These are phyloP conservation scores for Mycena sanguinolenta DNA, from an alignment of 768 basidiomycete species.

Conservation along the genomic window DNA sequence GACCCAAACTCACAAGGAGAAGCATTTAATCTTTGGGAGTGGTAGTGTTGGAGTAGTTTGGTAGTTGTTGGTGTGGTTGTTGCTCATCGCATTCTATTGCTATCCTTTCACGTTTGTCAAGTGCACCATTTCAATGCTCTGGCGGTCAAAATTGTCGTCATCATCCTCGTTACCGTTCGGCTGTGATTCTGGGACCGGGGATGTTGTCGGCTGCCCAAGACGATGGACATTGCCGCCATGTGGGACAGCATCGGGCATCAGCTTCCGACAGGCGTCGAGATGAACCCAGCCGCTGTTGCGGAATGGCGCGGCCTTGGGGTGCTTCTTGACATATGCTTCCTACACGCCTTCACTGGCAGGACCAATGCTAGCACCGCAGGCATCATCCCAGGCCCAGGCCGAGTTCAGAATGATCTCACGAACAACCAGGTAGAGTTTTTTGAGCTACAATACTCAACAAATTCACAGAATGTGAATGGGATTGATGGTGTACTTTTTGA, in stretches of 20 bases:
- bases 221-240: no score
- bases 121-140: not conserved
- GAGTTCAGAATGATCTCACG: not conserved
- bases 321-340: slow-evolving; percentile 6
- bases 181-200: no score
- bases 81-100: no score
- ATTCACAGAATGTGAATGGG: not conserved
- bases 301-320: slow-evolving; percentile 40
- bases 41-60: no score
- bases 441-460: not conserved
- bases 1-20: no score
- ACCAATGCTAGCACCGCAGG: slow-evolving; percentile 33
- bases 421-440: not conserved
- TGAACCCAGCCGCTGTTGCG: slow-evolving; percentile 44
- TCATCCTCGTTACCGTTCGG: slow-evolving; percentile 20
- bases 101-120: no score
- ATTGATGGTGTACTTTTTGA: not conserved
- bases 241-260: slow-evolving; percentile 33
- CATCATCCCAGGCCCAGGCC: slow-evolving; percentile 40
- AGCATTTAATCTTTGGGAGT: no score
- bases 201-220: no score
- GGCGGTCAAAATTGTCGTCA: not conserved
- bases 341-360: slow-evolving; percentile 29
- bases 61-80: no score
- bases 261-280: slow-evolving; percentile 27